phyloP scores from a whole-genome alignment of 768 basidiomycete genomes.

The Amanita fuliginea region DNA sequence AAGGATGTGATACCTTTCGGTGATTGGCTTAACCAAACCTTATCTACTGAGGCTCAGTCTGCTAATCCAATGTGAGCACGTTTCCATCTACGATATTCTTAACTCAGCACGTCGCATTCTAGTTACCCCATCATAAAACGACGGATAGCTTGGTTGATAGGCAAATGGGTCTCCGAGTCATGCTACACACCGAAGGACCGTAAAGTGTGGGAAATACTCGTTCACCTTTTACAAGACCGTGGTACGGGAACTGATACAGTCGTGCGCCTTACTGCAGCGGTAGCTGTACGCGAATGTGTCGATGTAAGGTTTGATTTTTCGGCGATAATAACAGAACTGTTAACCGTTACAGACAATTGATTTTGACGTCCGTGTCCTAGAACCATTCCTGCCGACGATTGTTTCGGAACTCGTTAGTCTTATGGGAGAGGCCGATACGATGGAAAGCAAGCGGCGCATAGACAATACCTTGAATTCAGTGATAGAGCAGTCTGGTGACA shows the following conservation, averaged over 20 bases:
- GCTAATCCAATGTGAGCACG: constrained; percentile 43
- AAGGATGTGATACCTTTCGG: constrained; percentile 57
- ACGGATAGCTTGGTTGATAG: constrained; percentile 91
- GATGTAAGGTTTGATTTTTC: constrained; percentile 47
- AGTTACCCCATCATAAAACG: constrained; percentile 91
- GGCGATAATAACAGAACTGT: constrained; percentile 7
- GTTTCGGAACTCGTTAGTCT: constrained; percentile 61
- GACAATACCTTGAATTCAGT: constrained; percentile 57
- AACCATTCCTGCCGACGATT: constrained; percentile 52
- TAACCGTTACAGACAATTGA: constrained; percentile 37
- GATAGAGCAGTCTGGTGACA: constrained; percentile 42
- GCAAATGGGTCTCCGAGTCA: constrained; percentile 74
- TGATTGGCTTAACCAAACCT: constrained; percentile 53
- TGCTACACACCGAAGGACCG: constrained; percentile 48
- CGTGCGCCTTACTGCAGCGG: constrained; percentile 77
- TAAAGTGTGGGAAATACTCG: constrained; percentile 70
- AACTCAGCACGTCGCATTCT: background rate
- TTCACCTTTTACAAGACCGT: constrained; percentile 63
- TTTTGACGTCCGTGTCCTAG: constrained; percentile 53
- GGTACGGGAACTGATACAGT: constrained; percentile 69
- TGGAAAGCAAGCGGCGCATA: constrained; percentile 72
- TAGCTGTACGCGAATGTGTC: constrained; percentile 70
- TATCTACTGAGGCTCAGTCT: constrained; percentile 48
- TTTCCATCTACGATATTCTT: background rate
- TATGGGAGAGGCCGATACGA: constrained; percentile 60